A percentile compares a stretch with the other conserved stretches of the same genome.
phyloP scores from a whole-genome alignment of 768 basidiomycete genomes.

The Pleurotus cornucopiae region DNA sequence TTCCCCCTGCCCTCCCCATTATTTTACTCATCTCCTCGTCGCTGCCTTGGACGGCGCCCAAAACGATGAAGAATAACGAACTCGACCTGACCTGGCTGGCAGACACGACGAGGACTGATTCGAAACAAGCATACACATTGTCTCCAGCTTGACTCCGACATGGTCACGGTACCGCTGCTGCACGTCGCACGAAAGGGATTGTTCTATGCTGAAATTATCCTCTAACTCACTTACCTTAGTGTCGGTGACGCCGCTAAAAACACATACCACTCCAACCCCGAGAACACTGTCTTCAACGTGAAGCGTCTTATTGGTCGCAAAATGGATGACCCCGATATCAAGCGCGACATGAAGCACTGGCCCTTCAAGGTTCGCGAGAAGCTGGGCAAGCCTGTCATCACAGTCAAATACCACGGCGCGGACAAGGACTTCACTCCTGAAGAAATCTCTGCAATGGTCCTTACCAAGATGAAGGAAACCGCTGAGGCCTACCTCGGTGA shows the following conservation, averaged over 20 bases:
- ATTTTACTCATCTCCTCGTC: slow-evolving; percentile 2
- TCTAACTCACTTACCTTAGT: slow-evolving; percentile 21
- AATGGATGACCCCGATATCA: slow-evolving; percentile 73
- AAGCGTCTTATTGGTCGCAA: slow-evolving; percentile 93
- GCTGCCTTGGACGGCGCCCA: background rate
- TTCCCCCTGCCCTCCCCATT: slow-evolving; percentile 4
- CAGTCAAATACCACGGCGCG: slow-evolving; percentile 77
- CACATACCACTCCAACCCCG: slow-evolving; percentile 85
- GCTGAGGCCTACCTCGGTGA: slow-evolving; percentile 98
- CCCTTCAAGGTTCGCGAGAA: slow-evolving; percentile 81
- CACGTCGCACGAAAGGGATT: slow-evolving; percentile 43
- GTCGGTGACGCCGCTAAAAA: slow-evolving; percentile 98
- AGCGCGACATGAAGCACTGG: slow-evolving; percentile 88
- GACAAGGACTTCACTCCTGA: slow-evolving; percentile 84
- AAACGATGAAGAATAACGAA: slow-evolving; percentile 7
- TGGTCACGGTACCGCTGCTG: slow-evolving; percentile 15
- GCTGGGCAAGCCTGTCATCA: slow-evolving; percentile 74
- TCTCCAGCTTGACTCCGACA: slow-evolving; percentile 4
- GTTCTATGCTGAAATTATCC: slow-evolving; percentile 9
- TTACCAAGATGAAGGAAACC: slow-evolving; percentile 98
- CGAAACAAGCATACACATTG: slow-evolving; percentile 9
- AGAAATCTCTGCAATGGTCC: slow-evolving; percentile 94
- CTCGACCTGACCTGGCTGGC: background rate
- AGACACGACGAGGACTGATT: background rate
- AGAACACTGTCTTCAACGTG: slow-evolving; percentile 95